A percentile compares a stretch with the other conserved stretches of the same genome.
phyloP scores from a whole-genome alignment of 2,329 filamentous ascomycete genomes.

The Calonectria crousiana region DNA sequence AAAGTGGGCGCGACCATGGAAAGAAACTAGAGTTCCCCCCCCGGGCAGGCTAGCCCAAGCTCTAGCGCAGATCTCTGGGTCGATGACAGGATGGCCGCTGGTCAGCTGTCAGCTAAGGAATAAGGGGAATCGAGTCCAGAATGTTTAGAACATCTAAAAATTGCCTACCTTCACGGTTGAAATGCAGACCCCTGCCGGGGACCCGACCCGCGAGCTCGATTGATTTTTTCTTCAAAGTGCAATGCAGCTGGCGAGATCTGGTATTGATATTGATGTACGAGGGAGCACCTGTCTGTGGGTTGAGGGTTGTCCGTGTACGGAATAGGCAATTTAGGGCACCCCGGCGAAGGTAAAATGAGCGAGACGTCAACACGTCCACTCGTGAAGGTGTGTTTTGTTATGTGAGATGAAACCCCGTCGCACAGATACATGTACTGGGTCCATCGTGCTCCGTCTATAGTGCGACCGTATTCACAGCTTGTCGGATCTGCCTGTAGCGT shows the following conservation, averaged over 20 bases:
- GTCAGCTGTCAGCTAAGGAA: constrained; percentile 4
- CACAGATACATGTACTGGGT: constrained; percentile 9
- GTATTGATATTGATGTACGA: background rate
- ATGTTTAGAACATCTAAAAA: background rate
- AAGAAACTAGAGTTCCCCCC: constrained; percentile 21
- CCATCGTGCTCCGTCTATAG: constrained; percentile 10
- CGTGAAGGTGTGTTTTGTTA: background rate
- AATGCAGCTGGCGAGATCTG: background rate
- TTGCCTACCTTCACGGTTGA: no score
- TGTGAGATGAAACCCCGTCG: constrained; percentile 20
- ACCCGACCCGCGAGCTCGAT: background rate
- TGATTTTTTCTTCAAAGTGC: background rate
- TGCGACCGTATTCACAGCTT: constrained; percentile 16
- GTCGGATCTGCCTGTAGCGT: constrained; percentile 29
- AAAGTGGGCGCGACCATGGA: constrained; percentile 9
- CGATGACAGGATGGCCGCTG: constrained; percentile 12
- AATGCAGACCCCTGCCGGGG: no score
- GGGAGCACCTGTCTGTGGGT: background rate
- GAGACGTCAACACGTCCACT: background rate
- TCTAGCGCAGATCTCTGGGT: constrained; percentile 28
- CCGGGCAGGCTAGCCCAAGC: constrained; percentile 13
- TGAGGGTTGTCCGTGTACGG: constrained; percentile 3
- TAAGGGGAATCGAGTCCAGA: constrained; percentile 2
- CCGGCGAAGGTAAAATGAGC: constrained; percentile 5
- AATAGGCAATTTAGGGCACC: constrained; percentile 15